Evolutionary conservation across 768 basidiomycete species (phyloP).

Genomic region (Mycena maculata): DNA sequence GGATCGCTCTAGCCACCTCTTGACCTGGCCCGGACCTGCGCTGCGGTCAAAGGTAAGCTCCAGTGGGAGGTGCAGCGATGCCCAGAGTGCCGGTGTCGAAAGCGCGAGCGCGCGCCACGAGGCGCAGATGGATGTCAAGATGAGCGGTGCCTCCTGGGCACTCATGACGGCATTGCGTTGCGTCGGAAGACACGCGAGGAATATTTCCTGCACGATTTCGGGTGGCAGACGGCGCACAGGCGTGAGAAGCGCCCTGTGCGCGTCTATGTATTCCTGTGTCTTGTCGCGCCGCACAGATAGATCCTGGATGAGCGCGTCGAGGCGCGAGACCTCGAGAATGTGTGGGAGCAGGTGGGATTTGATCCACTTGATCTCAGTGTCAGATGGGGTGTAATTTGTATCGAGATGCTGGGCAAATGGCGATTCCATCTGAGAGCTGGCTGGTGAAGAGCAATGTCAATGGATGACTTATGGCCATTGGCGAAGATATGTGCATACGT

Average conservation of each 20-base stretch:
- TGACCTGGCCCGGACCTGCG: not conserved
- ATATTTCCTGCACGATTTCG: slow-evolving; percentile 6
- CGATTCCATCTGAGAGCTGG: too few species aligned
- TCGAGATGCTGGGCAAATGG: not conserved
- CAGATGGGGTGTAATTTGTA: not conserved
- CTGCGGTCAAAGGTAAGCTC: not conserved
- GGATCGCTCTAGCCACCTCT: not conserved
- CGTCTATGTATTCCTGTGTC: not conserved
- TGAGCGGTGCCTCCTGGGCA: slow-evolving; percentile 35
- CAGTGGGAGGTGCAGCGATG: slow-evolving; percentile 17
- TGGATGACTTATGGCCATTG: too few species aligned
- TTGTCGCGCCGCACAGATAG: not conserved
- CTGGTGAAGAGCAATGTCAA: too few species aligned
- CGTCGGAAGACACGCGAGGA: slow-evolving; percentile 24
- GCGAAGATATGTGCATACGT: too few species aligned
- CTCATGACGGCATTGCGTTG: slow-evolving; percentile 22
- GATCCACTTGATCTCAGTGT: not conserved
- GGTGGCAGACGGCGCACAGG: not conserved
- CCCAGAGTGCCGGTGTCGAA: slow-evolving; percentile 35
- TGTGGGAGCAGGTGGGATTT: not conserved
- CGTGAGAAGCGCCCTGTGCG: slow-evolving; percentile 5
- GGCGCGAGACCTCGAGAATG: not conserved
- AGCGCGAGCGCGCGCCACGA: slow-evolving; percentile 40
- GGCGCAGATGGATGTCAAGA: slow-evolving; percentile 44
- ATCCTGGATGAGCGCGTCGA: not conserved